Base-by-base conservation (phyloP, 345 rosid genomes). In the Euclidium syriacum region DNA sequence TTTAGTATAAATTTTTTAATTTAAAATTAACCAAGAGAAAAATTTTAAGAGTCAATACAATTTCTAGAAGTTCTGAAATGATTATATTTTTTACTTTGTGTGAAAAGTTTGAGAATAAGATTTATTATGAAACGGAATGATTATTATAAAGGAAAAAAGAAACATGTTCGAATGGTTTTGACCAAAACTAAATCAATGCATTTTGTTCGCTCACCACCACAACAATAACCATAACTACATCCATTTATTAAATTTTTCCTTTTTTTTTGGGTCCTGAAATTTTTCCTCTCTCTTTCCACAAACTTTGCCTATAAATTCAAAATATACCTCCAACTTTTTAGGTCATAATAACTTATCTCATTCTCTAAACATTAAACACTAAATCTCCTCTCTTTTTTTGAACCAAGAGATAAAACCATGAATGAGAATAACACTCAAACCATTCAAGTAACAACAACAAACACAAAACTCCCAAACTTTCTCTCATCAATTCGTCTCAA, bases 401-500 rank as follows among this genome's bases (percentile, higher is more conserved):
- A n/a, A n/a, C n/a, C n/a, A n/a, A n/a, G n/a, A n/a, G n/a, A n/a
- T n/a, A n/a, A n/a, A n/a, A 39, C 10, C n/a, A 40, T 54, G 44
- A 27, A 11, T 6, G 6, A 58, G 23, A 49, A 15, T 35, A 55
- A 26, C 57, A 18, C 10, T 10, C n/a, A 11, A 16, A 41, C 67
- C 39, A 26, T 62, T 53, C 58, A 70, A 10, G 58, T 39, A 62
- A 70, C 64, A 48, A 67, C 30, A 62, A 70, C 64, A 48, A 67
- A 47, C 29, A 53, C 24, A 35, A 76, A 63, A 9, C 81, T 86
- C 40, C 96, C 96, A 36, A 78, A 86, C 46, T 85, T 88, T 43
- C 90, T 81, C 20, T 51, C 72, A 12, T 80, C 96, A 1, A 74
- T 88, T 41, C 79, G 75, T 10, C 82, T 85, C 59, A 88, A 88